phyloP scores from a whole-genome alignment of 1,284 basidiomycete species.

The Malassezia obtusa region DNA sequence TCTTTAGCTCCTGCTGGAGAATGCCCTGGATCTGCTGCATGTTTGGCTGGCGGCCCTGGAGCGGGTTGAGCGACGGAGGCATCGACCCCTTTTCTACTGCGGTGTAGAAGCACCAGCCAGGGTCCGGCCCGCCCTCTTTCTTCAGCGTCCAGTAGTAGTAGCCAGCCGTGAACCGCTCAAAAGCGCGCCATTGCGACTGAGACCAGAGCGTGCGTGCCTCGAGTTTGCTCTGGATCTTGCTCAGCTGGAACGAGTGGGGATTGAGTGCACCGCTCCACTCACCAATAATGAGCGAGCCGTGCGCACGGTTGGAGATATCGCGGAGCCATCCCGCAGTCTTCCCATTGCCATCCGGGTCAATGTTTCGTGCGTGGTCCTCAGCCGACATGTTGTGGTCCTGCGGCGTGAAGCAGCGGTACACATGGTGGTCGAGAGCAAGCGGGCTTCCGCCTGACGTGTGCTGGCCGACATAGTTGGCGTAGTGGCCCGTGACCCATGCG shows the following conservation, averaged over 20 bases:
- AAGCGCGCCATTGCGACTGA: constrained; percentile 61
- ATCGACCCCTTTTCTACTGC: constrained; percentile 60
- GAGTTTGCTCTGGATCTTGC: constrained; percentile 17
- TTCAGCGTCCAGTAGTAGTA: constrained; percentile 85
- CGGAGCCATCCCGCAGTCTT: constrained; percentile 24
- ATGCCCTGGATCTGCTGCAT: background rate
- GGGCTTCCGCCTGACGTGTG: constrained; percentile 46
- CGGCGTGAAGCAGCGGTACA: constrained; percentile 70
- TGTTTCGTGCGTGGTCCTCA: constrained; percentile 52
- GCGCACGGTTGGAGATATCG: constrained; percentile 44
- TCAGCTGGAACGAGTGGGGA: constrained; percentile 54
- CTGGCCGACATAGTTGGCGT: constrained; percentile 54
- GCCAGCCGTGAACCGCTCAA: constrained; percentile 61
- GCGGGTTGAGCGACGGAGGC: constrained; percentile 46
- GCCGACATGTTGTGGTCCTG: constrained; percentile 58
- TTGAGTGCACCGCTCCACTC: constrained; percentile 77
- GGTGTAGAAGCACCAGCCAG: constrained; percentile 67
- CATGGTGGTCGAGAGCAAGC: constrained; percentile 68
- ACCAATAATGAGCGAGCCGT: constrained; percentile 59
- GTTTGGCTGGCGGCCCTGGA: background rate
- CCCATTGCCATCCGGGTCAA: constrained; percentile 23
- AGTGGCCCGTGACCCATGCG: constrained; percentile 65
- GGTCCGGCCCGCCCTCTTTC: constrained; percentile 62
- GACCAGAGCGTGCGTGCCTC: constrained; percentile 51
- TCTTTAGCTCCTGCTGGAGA: constrained; percentile 15